phyloP scores from a whole-genome alignment of 257 asterid genomes.

The Scutellaria baicalensis region DNA sequence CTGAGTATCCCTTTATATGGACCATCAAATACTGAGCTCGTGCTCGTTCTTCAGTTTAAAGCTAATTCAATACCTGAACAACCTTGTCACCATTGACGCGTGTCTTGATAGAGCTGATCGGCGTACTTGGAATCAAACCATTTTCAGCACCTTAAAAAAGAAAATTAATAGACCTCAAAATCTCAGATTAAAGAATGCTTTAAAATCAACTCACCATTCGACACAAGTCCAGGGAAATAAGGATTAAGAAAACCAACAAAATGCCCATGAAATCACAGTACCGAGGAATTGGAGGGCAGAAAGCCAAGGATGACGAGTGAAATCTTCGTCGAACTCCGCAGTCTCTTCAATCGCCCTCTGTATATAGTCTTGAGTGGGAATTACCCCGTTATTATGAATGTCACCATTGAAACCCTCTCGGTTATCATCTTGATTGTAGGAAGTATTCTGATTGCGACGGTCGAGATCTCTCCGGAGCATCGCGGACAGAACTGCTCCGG shows the following conservation, averaged over 20 bases:
- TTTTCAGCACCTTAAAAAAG: constrained; percentile 35
- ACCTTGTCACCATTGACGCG: constrained; percentile 37
- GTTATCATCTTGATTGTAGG: constrained; percentile 2
- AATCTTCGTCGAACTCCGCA: constrained; percentile 69
- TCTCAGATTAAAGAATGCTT: background rate
- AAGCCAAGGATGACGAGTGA: constrained; percentile 53
- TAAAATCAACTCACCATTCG: constrained; percentile 1
- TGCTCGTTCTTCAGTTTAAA: background rate
- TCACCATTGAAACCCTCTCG: constrained; percentile 10
- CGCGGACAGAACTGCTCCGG: constrained; percentile 72
- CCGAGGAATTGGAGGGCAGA: constrained; percentile 72
- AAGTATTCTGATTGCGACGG: constrained; percentile 19
- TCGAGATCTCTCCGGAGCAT: constrained; percentile 46
- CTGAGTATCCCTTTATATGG: background rate
- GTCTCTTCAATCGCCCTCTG: constrained; percentile 63
- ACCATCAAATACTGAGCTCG: background rate
- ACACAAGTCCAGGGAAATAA: background rate
- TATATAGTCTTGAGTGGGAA: constrained; percentile 70
- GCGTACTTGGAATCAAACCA: constrained; percentile 42
- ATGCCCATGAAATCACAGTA: constrained; percentile 3
- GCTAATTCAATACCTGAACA: constrained; percentile 41
- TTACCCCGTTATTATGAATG: background rate
- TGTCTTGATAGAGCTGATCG: constrained; percentile 60
- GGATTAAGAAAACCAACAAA: background rate
- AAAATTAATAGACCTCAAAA: background rate